Conservation (phyloP, 2,329 filamentous ascomycete species). For the Paecilomyces variotii region DNA sequence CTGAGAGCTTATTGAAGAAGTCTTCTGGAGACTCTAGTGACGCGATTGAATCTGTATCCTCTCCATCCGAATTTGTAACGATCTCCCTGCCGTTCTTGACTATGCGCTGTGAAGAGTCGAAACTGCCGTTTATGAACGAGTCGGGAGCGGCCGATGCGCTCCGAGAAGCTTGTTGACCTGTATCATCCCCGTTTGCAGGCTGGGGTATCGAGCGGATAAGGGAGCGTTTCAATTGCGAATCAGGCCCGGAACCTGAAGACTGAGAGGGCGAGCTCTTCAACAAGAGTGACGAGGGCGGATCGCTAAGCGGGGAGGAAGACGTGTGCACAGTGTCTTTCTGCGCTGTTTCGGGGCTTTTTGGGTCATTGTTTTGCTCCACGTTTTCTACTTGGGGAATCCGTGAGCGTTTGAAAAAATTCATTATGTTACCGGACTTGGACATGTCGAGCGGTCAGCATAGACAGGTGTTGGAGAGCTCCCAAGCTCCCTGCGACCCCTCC, state of each 20-base stretch:
- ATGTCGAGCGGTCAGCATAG: slow-evolving; percentile 12
- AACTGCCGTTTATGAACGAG: slow-evolving; percentile 15
- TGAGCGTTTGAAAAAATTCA: slow-evolving; percentile 41
- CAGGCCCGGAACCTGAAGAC: slow-evolving; percentile 6
- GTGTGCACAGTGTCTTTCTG: slow-evolving; percentile 10
- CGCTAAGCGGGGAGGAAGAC: slow-evolving; percentile 20
- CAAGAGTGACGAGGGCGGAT: slow-evolving; percentile 15
- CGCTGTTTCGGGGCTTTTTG: slow-evolving; percentile 10
- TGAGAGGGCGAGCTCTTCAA: slow-evolving; percentile 11
- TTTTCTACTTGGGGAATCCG: slow-evolving; percentile 13
- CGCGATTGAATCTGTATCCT: slow-evolving; percentile 52
- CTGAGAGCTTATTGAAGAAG: slow-evolving; percentile 30
- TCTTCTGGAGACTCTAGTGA: slow-evolving; percentile 49
- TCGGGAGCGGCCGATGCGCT: slow-evolving; percentile 8
- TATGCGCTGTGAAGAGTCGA: slow-evolving; percentile 40
- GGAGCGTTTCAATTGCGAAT: slow-evolving; percentile 10
- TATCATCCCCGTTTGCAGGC: slow-evolving; percentile 1
- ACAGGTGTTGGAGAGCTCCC: not conserved
- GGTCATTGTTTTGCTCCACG: not conserved
- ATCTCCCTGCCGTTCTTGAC: slow-evolving; percentile 48
- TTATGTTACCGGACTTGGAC: slow-evolving; percentile 28
- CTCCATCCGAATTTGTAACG: slow-evolving; percentile 63
- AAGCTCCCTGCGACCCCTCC: not conserved
- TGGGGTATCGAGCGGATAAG: slow-evolving; percentile 8
- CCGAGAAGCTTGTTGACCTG: slow-evolving; percentile 11